Percentiles rank a stretch among this genome's conserved stretches.
Evolutionary conservation across 345 rosid genomes (phyloP).

Genomic region (Hibiscus tridactylites): DNA sequence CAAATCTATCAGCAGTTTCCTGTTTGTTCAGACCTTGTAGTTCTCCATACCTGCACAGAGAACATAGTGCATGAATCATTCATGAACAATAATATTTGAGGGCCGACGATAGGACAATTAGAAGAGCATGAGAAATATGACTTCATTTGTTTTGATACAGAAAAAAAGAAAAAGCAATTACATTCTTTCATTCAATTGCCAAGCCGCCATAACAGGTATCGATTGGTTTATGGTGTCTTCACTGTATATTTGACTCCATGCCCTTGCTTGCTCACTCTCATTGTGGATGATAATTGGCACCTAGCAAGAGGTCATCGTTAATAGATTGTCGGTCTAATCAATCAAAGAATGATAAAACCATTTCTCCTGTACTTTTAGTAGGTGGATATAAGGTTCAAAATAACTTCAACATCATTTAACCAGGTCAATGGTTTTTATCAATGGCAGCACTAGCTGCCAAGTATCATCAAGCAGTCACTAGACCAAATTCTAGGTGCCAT

Average conservation of each 20-base stretch:
- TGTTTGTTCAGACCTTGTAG: constrained; percentile 92
- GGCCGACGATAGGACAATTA: not conserved
- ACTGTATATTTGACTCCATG: constrained; percentile 85
- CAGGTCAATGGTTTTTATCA: not conserved
- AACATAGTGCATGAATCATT: constrained; percentile 1
- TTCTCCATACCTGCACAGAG: constrained; percentile 75
- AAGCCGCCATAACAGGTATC: constrained; percentile 79
- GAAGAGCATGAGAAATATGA: not conserved
- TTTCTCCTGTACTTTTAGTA: not conserved
- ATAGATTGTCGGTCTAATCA: not conserved
- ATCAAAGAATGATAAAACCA: not conserved
- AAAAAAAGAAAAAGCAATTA: constrained; percentile 20
- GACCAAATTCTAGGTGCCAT: not conserved
- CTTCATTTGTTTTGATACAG: not conserved
- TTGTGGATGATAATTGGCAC: constrained; percentile 80
- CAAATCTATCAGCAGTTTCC: constrained; percentile 91
- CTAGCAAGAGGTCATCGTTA: constrained; percentile 26
- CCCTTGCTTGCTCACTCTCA: constrained; percentile 67
- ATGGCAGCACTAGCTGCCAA: not conserved
- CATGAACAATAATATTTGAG: not conserved
- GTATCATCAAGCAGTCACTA: not conserved
- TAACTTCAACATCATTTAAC: not conserved
- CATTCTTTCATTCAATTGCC: constrained; percentile 99
- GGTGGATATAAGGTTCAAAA: not conserved
- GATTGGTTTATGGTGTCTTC: constrained; percentile 81